Percentiles rank a stretch among this genome's conserved stretches.
Conservation (phyloP, 257 asterid genomes). For the Handroanthus guayacan region DNA sequence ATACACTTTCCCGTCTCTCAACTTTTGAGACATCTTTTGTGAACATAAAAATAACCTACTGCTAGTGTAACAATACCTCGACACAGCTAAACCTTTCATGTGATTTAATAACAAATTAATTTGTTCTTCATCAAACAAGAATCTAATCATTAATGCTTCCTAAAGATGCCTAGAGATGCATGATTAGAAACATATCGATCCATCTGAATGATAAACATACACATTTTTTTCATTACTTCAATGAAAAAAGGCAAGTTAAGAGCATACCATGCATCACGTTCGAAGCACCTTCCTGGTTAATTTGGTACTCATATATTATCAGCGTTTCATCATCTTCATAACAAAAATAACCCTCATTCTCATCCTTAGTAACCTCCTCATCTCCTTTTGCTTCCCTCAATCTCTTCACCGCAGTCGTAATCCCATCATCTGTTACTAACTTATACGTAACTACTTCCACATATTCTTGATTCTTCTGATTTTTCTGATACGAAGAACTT, state of each 20-base stretch:
- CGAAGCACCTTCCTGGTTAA: not conserved
- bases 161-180: too few species aligned
- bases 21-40: too few species aligned
- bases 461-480: too few species aligned
- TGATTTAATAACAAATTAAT: too few species aligned
- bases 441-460: not conserved
- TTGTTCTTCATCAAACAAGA: too few species aligned
- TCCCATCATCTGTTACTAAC: not conserved
- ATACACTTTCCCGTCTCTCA: too few species aligned
- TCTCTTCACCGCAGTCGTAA: constrained; percentile 15
- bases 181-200: too few species aligned
- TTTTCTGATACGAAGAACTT: too few species aligned
- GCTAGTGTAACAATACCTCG: too few species aligned
- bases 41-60: too few species aligned
- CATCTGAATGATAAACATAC: not conserved
- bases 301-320: constrained; percentile 16
- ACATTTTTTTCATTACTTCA: not conserved
- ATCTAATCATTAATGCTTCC: too few species aligned
- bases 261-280: not conserved
- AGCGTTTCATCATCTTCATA: constrained; percentile 5
- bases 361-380: not conserved
- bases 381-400: not conserved
- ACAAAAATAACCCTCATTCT: not conserved
- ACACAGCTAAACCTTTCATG: too few species aligned
- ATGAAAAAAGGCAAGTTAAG: not conserved